These are phyloP conservation scores for Saccharum spontaneum DNA, from an alignment of 176 grass and related monocot genomes.

Conservation along the genomic window DNA sequence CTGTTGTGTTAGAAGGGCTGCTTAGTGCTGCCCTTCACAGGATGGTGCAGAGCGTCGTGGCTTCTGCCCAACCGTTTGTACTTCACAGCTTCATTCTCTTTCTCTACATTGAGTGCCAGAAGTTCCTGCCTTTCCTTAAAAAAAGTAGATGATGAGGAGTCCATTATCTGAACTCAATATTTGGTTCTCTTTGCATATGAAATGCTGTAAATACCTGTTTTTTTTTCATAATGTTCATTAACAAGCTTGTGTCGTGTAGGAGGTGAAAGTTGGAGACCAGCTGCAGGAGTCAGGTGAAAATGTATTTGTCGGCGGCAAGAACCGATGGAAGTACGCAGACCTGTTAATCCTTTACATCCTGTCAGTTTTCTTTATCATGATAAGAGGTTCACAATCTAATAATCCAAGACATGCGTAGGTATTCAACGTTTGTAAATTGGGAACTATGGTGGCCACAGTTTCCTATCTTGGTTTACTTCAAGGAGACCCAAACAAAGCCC, in stretches of 20 bases:
- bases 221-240: not conserved
- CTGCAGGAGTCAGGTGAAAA: conserved; percentile 80
- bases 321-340: conserved; percentile 81
- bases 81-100: not conserved
- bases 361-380: not conserved
- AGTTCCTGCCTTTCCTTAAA: not conserved
- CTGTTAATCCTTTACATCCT: not conserved
- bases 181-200: not conserved
- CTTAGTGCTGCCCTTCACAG: not conserved
- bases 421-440: conserved; percentile 92
- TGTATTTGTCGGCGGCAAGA: conserved; percentile 94
- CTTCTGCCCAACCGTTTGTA: not conserved
- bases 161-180: not conserved
- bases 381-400: conserved; percentile 8
- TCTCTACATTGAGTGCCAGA: not conserved
- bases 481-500: conserved; percentile 85
- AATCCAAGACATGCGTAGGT: conserved; percentile 33
- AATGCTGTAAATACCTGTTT: not conserved
- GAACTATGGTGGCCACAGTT: conserved; percentile 92
- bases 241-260: conserved; percentile 36
- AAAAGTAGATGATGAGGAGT: conserved; percentile 4
- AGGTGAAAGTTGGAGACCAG: conserved; percentile 81
- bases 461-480: conserved; percentile 88
- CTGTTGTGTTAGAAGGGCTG: not conserved
- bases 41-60: not conserved